Base-by-base conservation (phyloP, 106 monocot species). In the Gastrodia elata region DNA sequence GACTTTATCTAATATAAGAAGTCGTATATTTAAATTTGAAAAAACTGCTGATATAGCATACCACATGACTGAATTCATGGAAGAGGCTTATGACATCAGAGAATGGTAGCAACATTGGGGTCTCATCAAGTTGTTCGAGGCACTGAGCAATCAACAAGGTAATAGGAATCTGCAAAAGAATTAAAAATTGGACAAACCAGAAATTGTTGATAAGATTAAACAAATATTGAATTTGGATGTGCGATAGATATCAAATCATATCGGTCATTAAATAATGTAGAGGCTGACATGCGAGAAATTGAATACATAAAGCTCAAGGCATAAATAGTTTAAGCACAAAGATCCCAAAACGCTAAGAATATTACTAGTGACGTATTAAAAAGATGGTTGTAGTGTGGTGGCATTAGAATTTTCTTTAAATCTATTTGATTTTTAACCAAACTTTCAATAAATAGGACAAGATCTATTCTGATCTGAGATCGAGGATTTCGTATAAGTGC, bases 21-120 rank as follows among this genome's bases (percentile, higher is more conserved):
- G n/a, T n/a, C n/a, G n/a, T n/a, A n/a, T n/a, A n/a, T n/a, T n/a
- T n/a, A n/a, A n/a, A n/a, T n/a, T n/a, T n/a, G n/a, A n/a, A n/a
- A n/a, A n/a, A n/a, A n/a, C n/a, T n/a, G n/a, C n/a, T n/a, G 35
- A 36, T 13, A 18, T 25, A 73, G 9, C 35, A 80, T 84, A 98
- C 98, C 93, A 91, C 88, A 85, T 93, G 98, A 55, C 75, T 83
- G 75, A 98, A 93, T 71, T 93, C 98, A 80, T 98, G 98, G 74
- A 91, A 87, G 44, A 93, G 83, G 68, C 68, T 83, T 32, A 98
- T 80, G 80, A 93, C 91, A 82, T 98, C 93, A 61, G 93, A 78
- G 74, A 98, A 98, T 33, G 70, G 70, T 73, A 98, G 38, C 40
- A 91, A 74, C 10, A 46, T 75, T 41, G 88, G 77, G 67, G 15